Conservation (phyloP, 495 filamentous ascomycete species). For the Chlorociboria aeruginascens region DNA sequence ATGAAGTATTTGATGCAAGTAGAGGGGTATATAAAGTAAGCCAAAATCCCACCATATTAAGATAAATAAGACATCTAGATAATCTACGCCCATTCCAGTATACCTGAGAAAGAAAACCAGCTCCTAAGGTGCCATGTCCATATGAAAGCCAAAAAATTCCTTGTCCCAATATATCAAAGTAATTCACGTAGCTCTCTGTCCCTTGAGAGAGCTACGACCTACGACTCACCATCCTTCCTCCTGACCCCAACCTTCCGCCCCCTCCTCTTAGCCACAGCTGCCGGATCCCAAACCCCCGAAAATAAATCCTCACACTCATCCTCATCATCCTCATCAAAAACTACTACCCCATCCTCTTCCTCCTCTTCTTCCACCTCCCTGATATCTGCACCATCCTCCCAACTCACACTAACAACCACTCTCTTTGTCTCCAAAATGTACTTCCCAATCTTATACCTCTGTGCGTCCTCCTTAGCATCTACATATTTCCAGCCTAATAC, state of each 20-base stretch:
- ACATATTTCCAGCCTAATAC: conserved; percentile 93
- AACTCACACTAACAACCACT: conserved; percentile 50
- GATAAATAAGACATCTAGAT: too few species aligned
- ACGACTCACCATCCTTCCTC: conserved; percentile 1
- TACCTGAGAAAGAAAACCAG: too few species aligned
- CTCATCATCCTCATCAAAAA: conserved; percentile 87
- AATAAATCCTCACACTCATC: conserved; percentile 95
- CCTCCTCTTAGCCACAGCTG: conserved; percentile 51
- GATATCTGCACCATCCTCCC: conserved; percentile 42
- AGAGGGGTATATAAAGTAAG: too few species aligned
- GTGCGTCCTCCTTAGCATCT: conserved; percentile 63
- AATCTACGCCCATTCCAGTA: too few species aligned
- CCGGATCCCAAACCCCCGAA: conserved; percentile 70
- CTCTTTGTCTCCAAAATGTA: conserved; percentile 86
- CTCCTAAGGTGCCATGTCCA: too few species aligned
- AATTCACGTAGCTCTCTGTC: too few species aligned
- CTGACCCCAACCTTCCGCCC: conserved; percentile 31
- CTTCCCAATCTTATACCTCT: conserved; percentile 90
- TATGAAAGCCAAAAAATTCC: too few species aligned
- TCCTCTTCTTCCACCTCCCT: conserved; percentile 6
- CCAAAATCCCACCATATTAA: too few species aligned
- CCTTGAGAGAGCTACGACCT: too few species aligned
- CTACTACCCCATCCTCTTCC: conserved; percentile 29
- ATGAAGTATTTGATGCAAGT: too few species aligned
- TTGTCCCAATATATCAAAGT: too few species aligned